Evolutionary conservation across 768 basidiomycete genomes (phyloP), one percentile per base, ranked within the genome.

Genomic region (Pleurotus giganteus): DNA sequence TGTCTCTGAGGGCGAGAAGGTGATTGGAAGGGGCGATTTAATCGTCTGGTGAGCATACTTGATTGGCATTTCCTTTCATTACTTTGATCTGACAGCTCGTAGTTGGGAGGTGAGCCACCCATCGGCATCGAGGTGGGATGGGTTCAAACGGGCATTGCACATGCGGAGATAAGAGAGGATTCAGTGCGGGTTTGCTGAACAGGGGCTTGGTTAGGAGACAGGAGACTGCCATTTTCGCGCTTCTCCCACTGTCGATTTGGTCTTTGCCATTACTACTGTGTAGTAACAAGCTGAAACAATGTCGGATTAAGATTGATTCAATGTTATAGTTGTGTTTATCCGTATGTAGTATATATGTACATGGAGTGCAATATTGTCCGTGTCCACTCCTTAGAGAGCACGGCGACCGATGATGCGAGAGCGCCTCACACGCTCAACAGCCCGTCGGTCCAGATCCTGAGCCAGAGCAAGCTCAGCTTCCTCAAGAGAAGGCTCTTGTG

Each of bases 11-110:
- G 67, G 73, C 41, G 71, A 74, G 24, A 67, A 70, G 63, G 62
- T 71, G 24, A 61, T 75, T 49, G 76, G 79, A 32, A 71, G 74
- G 56, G 80, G 81, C 12, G 78, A 81, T 62, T 67, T 83, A 62
- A 69, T 81, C 53, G 69, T 83, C 59, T 74, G 71, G 81, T 83
- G 58, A 54, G 74, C 67, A 6, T 4, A 29, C 31, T 26, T 6
- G 26, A 43, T 17, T 29, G 28, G 44, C 26, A 15, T 32, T 7
- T 13, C 39, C 23, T n/a, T n/a, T n/a, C n/a, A n/a, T 23, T n/a
- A 41, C 13, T 28, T 51, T 39, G 23, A 32, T 45, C 31, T 49
- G 21, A 29, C 26, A 19, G 28, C 50, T 26, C 42, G n/a, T 44
- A 63, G 62, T 27, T 63, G 62, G 62, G 60, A 63, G 34, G 54